Percentiles rank a stretch among this genome's conserved stretches.
Evolutionary conservation across 306 rosid species (phyloP).

Genomic region (Quercus ilex): DNA sequence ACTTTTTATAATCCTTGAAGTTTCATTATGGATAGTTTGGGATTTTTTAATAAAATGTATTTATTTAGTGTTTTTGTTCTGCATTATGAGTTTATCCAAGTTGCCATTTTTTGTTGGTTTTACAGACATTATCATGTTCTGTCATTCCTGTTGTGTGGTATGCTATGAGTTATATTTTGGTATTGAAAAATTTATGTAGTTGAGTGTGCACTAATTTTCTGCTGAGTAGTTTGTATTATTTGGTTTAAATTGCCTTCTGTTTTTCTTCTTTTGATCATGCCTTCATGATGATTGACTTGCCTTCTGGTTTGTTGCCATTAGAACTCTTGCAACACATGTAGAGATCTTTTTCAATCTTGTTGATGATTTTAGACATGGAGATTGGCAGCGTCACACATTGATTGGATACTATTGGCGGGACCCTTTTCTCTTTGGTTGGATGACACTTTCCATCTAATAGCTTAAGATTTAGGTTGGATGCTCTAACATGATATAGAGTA

Average conservation of each 20-base stretch:
- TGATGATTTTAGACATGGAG: background rate
- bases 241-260: background rate
- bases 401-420: background rate
- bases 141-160: background rate
- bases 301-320: background rate
- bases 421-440: too few species aligned
- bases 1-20: background rate
- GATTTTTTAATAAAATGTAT: background rate
- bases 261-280: background rate
- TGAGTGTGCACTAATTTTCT: background rate
- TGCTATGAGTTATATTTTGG: too few species aligned
- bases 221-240: background rate
- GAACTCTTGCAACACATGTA: background rate
- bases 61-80: background rate
- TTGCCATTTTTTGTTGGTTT: background rate
- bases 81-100: background rate
- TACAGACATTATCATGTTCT: background rate
- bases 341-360: background rate
- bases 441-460: background rate
- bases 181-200: background rate
- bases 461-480: background rate
- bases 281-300: background rate
- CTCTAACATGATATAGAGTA: background rate
- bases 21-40: background rate
- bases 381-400: background rate